phyloP scores from a whole-genome alignment of 495 filamentous ascomycete genomes.

The Aspergillus bridgeri region DNA sequence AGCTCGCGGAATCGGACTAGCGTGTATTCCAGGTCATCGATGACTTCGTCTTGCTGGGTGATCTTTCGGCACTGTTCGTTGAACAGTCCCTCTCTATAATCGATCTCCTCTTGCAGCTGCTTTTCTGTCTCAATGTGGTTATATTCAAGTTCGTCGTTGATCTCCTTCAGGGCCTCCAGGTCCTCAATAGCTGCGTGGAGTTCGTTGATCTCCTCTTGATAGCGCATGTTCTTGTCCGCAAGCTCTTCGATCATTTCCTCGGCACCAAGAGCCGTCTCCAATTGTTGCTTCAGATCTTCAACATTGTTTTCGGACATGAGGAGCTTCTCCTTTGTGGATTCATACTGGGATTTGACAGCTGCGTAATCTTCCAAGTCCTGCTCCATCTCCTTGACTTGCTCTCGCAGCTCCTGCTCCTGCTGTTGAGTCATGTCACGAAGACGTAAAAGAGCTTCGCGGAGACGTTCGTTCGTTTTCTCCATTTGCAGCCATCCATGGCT shows the following conservation, averaged over 20 bases:
- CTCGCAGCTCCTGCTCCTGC: constrained; percentile 73
- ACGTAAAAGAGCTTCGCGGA: constrained; percentile 80
- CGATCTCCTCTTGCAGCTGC: constrained; percentile 89
- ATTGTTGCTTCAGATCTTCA: constrained; percentile 84
- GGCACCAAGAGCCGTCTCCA: constrained; percentile 80
- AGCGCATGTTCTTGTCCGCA: constrained; percentile 75
- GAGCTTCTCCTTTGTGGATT: constrained; percentile 66
- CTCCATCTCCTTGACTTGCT: constrained; percentile 74
- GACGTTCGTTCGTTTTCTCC: constrained; percentile 81
- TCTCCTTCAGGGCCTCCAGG: constrained; percentile 79
- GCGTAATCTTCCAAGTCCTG: constrained; percentile 72
- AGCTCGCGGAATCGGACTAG: constrained; percentile 83
- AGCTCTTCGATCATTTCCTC: constrained; percentile 94
- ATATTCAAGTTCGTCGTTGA: constrained; percentile 89
- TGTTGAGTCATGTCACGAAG: constrained; percentile 84
- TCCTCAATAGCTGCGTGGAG: constrained; percentile 78
- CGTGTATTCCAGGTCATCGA: constrained; percentile 87
- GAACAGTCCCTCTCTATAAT: constrained; percentile 74
- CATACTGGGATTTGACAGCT: constrained; percentile 66
- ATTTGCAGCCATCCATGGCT: constrained; percentile 87
- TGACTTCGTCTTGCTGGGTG: constrained; percentile 62
- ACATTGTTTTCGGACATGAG: constrained; percentile 69
- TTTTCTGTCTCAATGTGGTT: constrained; percentile 91
- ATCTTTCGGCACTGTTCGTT: constrained; percentile 67
- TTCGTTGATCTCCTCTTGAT: constrained; percentile 79